phyloP scores from a whole-genome alignment of 2,329 filamentous ascomycete species.

The Ceratocystiopsis minuta region DNA sequence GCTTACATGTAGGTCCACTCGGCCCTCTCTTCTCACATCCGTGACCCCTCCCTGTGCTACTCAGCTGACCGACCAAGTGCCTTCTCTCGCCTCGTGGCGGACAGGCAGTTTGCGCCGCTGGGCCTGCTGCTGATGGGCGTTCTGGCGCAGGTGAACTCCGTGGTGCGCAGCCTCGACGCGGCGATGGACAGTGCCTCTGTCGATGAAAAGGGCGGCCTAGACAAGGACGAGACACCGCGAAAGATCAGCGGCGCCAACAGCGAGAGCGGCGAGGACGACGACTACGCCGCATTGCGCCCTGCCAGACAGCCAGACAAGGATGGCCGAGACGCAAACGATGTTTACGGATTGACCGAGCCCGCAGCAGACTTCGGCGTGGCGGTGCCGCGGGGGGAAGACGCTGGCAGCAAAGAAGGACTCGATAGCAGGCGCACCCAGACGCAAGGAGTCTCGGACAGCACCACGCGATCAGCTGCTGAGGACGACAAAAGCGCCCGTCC shows the following conservation, averaged over 20 bases:
- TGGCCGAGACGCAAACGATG: too few relatives aligned
- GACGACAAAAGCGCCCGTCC: too few relatives aligned
- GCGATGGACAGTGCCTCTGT: conserved; percentile 9
- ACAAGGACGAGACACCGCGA: too few relatives aligned
- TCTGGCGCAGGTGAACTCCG: conserved; percentile 38
- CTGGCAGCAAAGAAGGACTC: conserved; percentile 1
- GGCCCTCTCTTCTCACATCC: not conserved
- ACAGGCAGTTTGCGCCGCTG: conserved; percentile 54
- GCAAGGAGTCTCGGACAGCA: not conserved
- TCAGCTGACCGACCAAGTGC: conserved; percentile 20
- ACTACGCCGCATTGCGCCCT: too few relatives aligned
- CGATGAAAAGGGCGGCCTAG: conserved; percentile 4
- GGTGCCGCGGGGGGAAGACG: too few relatives aligned
- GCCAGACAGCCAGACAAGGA: too few relatives aligned
- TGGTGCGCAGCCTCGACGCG: conserved; percentile 18
- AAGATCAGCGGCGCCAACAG: too few relatives aligned
- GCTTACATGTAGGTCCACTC: conserved; percentile 25
- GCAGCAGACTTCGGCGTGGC: conserved; percentile 8
- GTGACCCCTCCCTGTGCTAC: not conserved
- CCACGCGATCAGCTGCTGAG: not conserved
- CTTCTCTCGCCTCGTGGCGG: conserved; percentile 53
- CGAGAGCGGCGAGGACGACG: not conserved
- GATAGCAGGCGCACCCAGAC: too few relatives aligned
- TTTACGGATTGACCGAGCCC: not conserved
- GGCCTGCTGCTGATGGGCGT: conserved; percentile 50